Base-by-base conservation (phyloP, 2,329 filamentous ascomycete species). In the Aurifilum marmelostoma region DNA sequence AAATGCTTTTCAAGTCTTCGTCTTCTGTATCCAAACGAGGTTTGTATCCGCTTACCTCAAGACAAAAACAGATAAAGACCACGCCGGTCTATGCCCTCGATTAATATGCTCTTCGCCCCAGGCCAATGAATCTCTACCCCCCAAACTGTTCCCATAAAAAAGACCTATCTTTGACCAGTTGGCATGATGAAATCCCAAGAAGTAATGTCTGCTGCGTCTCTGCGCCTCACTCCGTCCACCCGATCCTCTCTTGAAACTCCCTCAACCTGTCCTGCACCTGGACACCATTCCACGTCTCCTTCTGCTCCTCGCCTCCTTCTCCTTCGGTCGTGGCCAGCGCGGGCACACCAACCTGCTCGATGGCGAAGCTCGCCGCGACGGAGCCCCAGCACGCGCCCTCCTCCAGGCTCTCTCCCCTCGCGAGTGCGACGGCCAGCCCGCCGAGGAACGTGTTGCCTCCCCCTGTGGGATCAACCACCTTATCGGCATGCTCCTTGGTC, bases 271-370 rank as follows among this genome's bases (percentile, higher is more conserved):
- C 81, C 6, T 83, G 77, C 5, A 90, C 86, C 32, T 76, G 76
- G 7, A 83, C 81, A 1, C 85, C 87, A 75, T 91, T 91, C 89
- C 89, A 91, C 24, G 81, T 85, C 78, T 91, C 89, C 29, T 34
- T 8, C 34, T 34, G 34, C 8, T 34, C 34, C 34, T 34, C 34
- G 4, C 34, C 34, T 8, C 75, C 73, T 7, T 83, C 84, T 4
- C 81, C 73, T 11, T 78, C 79, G 65, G 83, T 79, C 62, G 75
- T 75, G 1, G 77, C 81, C 16, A 94, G 75, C 0, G 78, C 77
- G 0, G 95, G 95, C 78, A 97, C 88, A 0, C 96, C 95, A 65
- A 97, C 89, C 79, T 99, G 96, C 80, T 99, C 94, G 75, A 99
- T 97, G 21, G 93, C 93, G 79, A 97, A 96, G 75, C 94, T 94